Conservation (phyloP, 805 yeast species). For the Spathaspora girioi region DNA sequence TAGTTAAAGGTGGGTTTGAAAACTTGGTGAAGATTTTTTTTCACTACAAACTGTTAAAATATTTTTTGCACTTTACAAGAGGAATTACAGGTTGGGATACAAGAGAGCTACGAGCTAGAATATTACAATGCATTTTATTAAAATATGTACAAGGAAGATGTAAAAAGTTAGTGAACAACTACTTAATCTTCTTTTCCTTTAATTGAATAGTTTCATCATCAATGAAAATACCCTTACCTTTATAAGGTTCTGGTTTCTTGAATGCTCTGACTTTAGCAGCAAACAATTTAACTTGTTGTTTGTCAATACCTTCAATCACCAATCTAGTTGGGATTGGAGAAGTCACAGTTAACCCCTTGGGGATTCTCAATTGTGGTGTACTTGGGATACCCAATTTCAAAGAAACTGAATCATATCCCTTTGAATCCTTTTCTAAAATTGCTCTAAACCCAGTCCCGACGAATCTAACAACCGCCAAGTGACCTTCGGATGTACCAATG, state of each 20-base stretch:
- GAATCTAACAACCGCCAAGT: conserved; percentile 77
- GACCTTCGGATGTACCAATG: conserved; percentile 91
- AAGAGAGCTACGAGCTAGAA: neutral
- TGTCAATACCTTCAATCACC: conserved; percentile 80
- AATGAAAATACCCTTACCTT: conserved; percentile 95
- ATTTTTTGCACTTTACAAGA: neutral
- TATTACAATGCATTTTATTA: neutral
- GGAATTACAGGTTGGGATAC: neutral
- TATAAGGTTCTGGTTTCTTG: conserved; percentile 97
- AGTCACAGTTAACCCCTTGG: conserved; percentile 68
- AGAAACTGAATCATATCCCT: conserved; percentile 53
- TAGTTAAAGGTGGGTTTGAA: neutral
- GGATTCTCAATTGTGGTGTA: conserved; percentile 71
- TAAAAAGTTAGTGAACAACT: no score
- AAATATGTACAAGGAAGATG: neutral
- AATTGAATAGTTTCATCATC: conserved; percentile 87
- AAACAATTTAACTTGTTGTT: conserved; percentile 80
- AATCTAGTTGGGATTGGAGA: conserved; percentile 85
- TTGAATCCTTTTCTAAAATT: conserved; percentile 52
- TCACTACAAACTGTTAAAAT: neutral
- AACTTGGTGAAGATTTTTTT: neutral
- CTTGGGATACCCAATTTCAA: conserved; percentile 88
- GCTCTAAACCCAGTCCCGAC: conserved; percentile 98
- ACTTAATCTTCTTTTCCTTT: conserved; percentile 93
- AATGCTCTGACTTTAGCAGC: conserved; percentile 84